Percentiles rank a stretch among this genome's conserved stretches.
phyloP scores from a whole-genome alignment of 331 rosid genomes.

The Acacia concinna region DNA sequence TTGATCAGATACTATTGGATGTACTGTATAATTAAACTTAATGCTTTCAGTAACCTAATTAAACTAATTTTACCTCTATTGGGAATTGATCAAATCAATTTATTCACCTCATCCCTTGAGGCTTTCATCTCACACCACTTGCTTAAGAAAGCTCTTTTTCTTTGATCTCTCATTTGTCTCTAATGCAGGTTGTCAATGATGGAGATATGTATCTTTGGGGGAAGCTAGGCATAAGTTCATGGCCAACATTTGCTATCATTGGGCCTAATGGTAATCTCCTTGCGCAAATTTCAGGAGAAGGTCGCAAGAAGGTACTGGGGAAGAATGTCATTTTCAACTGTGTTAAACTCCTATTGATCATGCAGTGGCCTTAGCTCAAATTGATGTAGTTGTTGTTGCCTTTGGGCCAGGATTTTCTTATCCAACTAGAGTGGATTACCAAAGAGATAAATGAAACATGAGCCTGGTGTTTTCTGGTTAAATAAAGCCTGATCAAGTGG shows the following conservation, averaged over 20 bases:
- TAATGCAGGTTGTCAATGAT: slow-evolving; percentile 87
- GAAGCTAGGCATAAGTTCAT: slow-evolving; percentile 84
- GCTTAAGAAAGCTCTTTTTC: slow-evolving; percentile 21
- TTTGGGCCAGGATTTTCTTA: slow-evolving; percentile 21
- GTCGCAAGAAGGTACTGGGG: slow-evolving; percentile 77
- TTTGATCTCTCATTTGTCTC: slow-evolving; percentile 23
- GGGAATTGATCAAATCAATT: not conserved
- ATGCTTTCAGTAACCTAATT: not conserved
- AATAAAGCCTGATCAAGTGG: slow-evolving; percentile 1
- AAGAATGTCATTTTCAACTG: not conserved
- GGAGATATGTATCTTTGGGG: slow-evolving; percentile 95
- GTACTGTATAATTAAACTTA: not conserved
- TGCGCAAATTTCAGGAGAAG: slow-evolving; percentile 92
- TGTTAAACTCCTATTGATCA: not conserved
- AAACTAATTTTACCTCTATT: not conserved
- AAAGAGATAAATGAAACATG: not conserved
- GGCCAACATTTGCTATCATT: slow-evolving; percentile 95
- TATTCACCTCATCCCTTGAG: not conserved
- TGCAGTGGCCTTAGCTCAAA: not conserved
- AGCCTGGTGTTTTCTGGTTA: not conserved
- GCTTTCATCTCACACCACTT: not conserved
- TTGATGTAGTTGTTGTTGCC: not conserved
- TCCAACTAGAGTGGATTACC: not conserved
- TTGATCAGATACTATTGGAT: not conserved
- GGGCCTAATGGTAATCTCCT: slow-evolving; percentile 88